These are phyloP conservation scores for Penicillium coffeae DNA, from an alignment of 495 filamentous ascomycete species.

Conservation along the genomic window DNA sequence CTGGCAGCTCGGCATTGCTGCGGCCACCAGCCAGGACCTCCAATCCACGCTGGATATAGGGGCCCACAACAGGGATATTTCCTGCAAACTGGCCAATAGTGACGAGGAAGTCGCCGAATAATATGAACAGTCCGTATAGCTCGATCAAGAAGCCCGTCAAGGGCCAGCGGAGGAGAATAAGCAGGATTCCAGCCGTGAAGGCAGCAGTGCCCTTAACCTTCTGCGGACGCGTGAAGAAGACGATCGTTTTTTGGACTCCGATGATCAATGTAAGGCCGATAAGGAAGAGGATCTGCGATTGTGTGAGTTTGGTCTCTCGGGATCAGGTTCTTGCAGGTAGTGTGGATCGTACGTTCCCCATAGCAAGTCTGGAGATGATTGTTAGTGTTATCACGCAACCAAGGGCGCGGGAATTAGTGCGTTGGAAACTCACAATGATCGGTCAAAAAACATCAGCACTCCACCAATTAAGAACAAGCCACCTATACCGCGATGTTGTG, in stretches of 20 bases:
- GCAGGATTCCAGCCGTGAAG: slow-evolving; percentile 75
- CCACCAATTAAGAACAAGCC: slow-evolving; percentile 91
- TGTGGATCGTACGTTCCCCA: slow-evolving; percentile 86
- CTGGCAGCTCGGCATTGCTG: slow-evolving; percentile 73
- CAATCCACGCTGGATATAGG: slow-evolving; percentile 67
- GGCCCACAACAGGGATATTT: slow-evolving; percentile 80
- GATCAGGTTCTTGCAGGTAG: too few species aligned
- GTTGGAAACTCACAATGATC: slow-evolving; percentile 66
- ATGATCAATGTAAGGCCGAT: slow-evolving; percentile 93
- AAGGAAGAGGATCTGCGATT: slow-evolving; percentile 83
- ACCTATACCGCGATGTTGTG: slow-evolving; percentile 45
- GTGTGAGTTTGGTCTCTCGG: slow-evolving; percentile 2
- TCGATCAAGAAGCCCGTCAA: slow-evolving; percentile 86
- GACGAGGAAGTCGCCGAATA: slow-evolving; percentile 95
- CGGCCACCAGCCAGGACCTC: slow-evolving; percentile 60
- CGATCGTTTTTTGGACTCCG: slow-evolving; percentile 81
- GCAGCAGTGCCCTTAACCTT: slow-evolving; percentile 90
- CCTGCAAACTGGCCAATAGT: slow-evolving; percentile 84
- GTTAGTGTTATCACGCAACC: slow-evolving; percentile 8
- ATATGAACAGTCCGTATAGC: slow-evolving; percentile 83
- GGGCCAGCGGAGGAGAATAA: slow-evolving; percentile 87
- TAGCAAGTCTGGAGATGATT: slow-evolving; percentile 58
- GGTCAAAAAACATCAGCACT: slow-evolving; percentile 94
- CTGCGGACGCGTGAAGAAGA: slow-evolving; percentile 90
- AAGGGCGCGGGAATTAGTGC: too few species aligned